phyloP scores from a whole-genome alignment of 2,329 filamentous ascomycete genomes.

The Paradendryphiella salina region DNA sequence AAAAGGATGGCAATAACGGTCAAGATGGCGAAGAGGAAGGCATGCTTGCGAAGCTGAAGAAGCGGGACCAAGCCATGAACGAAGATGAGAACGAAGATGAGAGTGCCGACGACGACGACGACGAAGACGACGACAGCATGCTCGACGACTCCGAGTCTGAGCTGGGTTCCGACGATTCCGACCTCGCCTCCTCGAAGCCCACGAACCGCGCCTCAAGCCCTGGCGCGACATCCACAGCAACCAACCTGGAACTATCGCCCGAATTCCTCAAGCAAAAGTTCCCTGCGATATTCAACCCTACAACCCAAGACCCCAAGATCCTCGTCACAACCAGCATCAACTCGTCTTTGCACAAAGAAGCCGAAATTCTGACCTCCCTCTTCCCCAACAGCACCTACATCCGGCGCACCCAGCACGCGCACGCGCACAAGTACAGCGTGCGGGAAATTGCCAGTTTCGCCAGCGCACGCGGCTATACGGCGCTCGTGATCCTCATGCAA shows the following conservation, averaged over 20 bases:
- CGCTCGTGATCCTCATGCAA: constrained; percentile 83
- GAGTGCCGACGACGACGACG: constrained; percentile 19
- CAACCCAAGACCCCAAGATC: constrained; percentile 71
- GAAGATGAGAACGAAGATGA: background rate
- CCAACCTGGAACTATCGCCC: constrained; percentile 63
- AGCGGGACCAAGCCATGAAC: constrained; percentile 27
- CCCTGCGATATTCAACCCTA: constrained; percentile 59
- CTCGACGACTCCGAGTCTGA: constrained; percentile 56
- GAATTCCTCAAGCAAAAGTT: constrained; percentile 65
- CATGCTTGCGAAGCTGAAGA: constrained; percentile 39
- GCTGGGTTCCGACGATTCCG: constrained; percentile 55
- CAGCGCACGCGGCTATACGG: constrained; percentile 77
- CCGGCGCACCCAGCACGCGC: constrained; percentile 78
- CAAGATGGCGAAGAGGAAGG: constrained; percentile 35
- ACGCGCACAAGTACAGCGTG: constrained; percentile 87
- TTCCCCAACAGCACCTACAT: constrained; percentile 85
- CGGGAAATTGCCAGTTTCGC: constrained; percentile 89
- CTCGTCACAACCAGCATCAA: constrained; percentile 90
- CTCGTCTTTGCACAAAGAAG: constrained; percentile 83
- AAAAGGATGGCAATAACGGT: constrained; percentile 15
- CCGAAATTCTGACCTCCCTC: constrained; percentile 73
- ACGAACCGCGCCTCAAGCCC: constrained; percentile 59
- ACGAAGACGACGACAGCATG: constrained; percentile 67
- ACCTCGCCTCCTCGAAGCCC: constrained; percentile 48
- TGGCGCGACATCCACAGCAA: constrained; percentile 57